Base-by-base conservation (phyloP, 2,329 filamentous ascomycete species). In the Colletotrichum cuscutae region DNA sequence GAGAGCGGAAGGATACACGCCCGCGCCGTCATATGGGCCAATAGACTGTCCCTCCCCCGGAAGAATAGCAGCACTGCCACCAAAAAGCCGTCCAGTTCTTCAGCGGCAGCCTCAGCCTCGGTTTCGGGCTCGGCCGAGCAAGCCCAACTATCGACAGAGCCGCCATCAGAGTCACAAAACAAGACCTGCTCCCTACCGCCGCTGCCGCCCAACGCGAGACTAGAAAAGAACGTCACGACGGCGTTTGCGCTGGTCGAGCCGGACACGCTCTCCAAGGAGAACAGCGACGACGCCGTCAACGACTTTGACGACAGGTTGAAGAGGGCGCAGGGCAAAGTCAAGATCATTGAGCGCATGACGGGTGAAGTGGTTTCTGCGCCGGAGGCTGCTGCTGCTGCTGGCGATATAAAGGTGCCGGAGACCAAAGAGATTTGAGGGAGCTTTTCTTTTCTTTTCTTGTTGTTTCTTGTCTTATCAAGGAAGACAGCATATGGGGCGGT, bases 241-340 rank as follows among this genome's bases (percentile, higher is more conserved):
- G 86, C 98, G 11, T 92, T 95, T 74, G 92, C 93, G 28, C 86
- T 98, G 15, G 91, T 95, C 3, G 95, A 98, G 80, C 92, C 92
- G 0, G 91, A 91, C 5, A 96, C 91, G 1, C 83, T 98, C 56
- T 91, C 92, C 19, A 95, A 92, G 24, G 88, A 92, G 72, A 99
- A 99, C 80, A 93, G 90, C 5, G 96, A 98, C 79, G 94, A 97
- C 59, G 92, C 93, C 0, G 95, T 99, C 26, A 93, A 93, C 63
- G 95, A 98, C 78, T 95, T 97, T 78, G 97, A 99, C 78, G 94
- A 98, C 80, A 88, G 95, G 13, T 80, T 97, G 52, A 97, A 95
- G 83, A 90, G 94, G 75, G 96, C 95, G 4, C 89, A 91, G 76
- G 93, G 93, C 3, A 98, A 98, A 81, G 89, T 90, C 1, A 97